A percentile compares a stretch with the other conserved stretches of the same genome.
Evolutionary conservation across 164 flowering plant genomes (phyloP).

Genomic region (Dillenia turbinata): DNA sequence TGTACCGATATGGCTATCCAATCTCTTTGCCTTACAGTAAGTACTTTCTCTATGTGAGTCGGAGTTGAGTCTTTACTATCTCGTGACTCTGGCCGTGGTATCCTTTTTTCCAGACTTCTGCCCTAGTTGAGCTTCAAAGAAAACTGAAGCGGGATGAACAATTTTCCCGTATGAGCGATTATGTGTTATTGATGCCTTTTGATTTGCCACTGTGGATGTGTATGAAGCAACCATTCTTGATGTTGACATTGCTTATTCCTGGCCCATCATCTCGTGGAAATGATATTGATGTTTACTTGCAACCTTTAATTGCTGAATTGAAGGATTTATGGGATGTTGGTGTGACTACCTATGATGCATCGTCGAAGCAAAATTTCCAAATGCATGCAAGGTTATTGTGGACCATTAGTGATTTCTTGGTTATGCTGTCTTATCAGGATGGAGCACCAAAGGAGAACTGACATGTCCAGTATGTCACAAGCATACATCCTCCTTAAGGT

Average conservation of each 20-base stretch:
- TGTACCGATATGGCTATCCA: too few relatives aligned
- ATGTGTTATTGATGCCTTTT: slow-evolving; percentile 6
- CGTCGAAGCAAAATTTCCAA: slow-evolving; percentile 2
- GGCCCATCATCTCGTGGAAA: slow-evolving; percentile 8
- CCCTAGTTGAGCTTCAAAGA: too few relatives aligned
- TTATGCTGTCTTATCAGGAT: slow-evolving; percentile 12
- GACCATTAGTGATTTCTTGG: slow-evolving; percentile 21
- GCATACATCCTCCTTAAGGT: slow-evolving; percentile 1
- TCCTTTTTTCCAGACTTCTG: too few relatives aligned
- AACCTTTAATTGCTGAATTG: slow-evolving; percentile 16
- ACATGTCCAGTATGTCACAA: slow-evolving; percentile 14
- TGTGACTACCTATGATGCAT: slow-evolving; percentile 13
- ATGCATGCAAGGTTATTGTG: slow-evolving; percentile 10
- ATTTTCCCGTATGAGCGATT: too few relatives aligned
- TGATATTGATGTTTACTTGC: slow-evolving; percentile 15
- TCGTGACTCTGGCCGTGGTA: too few relatives aligned
- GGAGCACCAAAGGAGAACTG: slow-evolving; percentile 6
- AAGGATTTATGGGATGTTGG: slow-evolving; percentile 4
- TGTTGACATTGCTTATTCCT: slow-evolving; percentile 9
- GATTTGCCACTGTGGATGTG: slow-evolving; percentile 13
- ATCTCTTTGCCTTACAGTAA: too few relatives aligned
- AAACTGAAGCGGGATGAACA: too few relatives aligned
- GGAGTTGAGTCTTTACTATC: too few relatives aligned
- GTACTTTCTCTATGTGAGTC: too few relatives aligned
- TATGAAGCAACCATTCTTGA: slow-evolving; percentile 9